Evolutionary conservation across 2,329 filamentous ascomycete genomes (phyloP).

Genomic region (Mycosphaerelloides madeirae): DNA sequence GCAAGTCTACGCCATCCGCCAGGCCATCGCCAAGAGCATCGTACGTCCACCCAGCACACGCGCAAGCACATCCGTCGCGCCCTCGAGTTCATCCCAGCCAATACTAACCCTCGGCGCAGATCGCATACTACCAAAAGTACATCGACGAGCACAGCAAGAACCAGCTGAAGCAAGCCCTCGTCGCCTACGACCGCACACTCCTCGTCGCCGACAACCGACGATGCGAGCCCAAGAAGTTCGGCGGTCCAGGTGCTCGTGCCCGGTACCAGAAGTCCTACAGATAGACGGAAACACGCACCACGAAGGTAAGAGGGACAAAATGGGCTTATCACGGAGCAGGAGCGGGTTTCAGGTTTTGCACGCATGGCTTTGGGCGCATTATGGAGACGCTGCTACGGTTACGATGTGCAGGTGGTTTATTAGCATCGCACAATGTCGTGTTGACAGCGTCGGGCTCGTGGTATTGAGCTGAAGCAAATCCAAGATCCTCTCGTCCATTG

Average conservation of each 20-base stretch:
- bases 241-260: slow-evolving; percentile 87
- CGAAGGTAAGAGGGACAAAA: slow-evolving; percentile 6
- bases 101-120: too few relatives aligned
- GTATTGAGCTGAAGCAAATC: slow-evolving; percentile 13
- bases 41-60: slow-evolving; percentile 36
- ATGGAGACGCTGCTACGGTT: slow-evolving; percentile 11
- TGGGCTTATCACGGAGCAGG: slow-evolving; percentile 5
- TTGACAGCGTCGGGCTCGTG: slow-evolving; percentile 10
- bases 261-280: slow-evolving; percentile 75
- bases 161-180: slow-evolving; percentile 94
- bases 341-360: slow-evolving; percentile 13
- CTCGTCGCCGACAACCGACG: slow-evolving; percentile 99
- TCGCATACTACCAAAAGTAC: slow-evolving; percentile 99
- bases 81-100: too few relatives aligned
- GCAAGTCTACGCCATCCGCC: slow-evolving; percentile 96
- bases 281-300: slow-evolving; percentile 5
- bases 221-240: slow-evolving; percentile 98
- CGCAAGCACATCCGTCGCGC: slow-evolving; percentile 2
- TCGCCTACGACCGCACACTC: slow-evolving; percentile 93
- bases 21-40: slow-evolving; percentile 97
- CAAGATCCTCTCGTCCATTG: slow-evolving; percentile 8
- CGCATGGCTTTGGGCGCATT: slow-evolving; percentile 16
- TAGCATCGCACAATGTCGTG: slow-evolving; percentile 3
- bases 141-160: slow-evolving; percentile 99
- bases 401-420: neutral